These are phyloP conservation scores for Botryotinia globosa DNA, from an alignment of 2,329 filamentous ascomycete species.

Conservation along the genomic window DNA sequence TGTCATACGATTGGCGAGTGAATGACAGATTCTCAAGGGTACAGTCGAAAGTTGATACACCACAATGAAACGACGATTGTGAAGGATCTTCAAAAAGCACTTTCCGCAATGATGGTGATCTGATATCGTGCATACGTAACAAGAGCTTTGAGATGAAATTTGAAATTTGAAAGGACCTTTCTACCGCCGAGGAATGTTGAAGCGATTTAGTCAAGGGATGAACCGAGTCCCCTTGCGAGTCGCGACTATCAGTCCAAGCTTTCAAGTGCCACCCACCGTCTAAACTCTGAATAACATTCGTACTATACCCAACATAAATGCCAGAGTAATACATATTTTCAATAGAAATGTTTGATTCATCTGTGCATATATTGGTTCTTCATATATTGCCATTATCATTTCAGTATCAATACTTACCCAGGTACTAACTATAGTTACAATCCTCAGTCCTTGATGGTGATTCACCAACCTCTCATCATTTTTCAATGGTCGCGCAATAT, in stretches of 20 bases:
- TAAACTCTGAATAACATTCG: background rate
- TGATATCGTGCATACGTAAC: background rate
- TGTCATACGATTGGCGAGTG: background rate
- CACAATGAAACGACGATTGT: background rate
- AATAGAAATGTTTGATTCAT: background rate
- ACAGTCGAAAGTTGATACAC: background rate
- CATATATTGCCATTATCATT: background rate
- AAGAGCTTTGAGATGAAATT: background rate
- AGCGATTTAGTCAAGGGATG: background rate
- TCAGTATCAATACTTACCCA: background rate
- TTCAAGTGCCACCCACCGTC: background rate
- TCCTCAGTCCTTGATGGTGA: background rate
- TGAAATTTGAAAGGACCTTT: background rate
- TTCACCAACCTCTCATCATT: background rate
- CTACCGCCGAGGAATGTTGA: background rate
- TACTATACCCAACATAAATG: background rate
- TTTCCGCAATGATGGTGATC: background rate
- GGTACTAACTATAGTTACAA: background rate
- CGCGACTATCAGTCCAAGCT: background rate
- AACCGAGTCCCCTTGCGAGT: background rate
- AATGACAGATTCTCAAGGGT: background rate
- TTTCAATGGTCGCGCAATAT: constrained; percentile 12
- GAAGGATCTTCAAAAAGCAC: background rate
- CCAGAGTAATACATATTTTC: background rate
- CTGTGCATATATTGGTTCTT: background rate